Evolutionary conservation across 768 basidiomycete genomes (phyloP).

Genomic region (Xerocomus potaroensis): DNA sequence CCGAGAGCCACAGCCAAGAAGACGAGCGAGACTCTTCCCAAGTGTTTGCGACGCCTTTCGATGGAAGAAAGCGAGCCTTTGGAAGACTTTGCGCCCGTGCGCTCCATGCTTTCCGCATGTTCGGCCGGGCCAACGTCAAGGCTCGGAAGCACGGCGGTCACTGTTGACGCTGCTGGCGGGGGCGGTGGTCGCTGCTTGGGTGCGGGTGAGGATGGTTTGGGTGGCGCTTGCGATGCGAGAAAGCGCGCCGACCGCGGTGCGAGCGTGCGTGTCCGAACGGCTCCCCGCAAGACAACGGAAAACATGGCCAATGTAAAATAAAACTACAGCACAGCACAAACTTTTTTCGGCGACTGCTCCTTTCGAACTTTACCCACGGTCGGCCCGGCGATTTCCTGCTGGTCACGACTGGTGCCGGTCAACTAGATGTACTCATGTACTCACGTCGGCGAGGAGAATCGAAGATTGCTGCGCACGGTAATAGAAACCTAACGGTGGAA

Average conservation of each 20-base stretch:
- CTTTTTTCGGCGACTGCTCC: no score
- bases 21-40: slow-evolving; percentile 52
- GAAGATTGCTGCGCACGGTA: no score
- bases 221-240: slow-evolving; percentile 19
- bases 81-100: slow-evolving; percentile 75
- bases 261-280: slow-evolving; percentile 16
- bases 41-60: slow-evolving; percentile 61
- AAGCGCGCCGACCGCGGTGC: slow-evolving; percentile 18
- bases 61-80: slow-evolving; percentile 75
- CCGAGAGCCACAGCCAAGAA: slow-evolving; percentile 54
- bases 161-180: slow-evolving; percentile 1
- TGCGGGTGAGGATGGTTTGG: slow-evolving; percentile 7
- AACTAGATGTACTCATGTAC: no score
- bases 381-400: no score
- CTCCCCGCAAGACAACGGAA: background rate
- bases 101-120: slow-evolving; percentile 36
- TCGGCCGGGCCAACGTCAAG: slow-evolving; percentile 65
- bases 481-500: no score
- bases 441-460: no score
- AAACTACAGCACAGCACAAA: no score
- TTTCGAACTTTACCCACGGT: no score
- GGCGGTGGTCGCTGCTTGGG: slow-evolving; percentile 4
- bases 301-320: no score
- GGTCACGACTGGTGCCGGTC: no score
- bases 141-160: slow-evolving; percentile 37